phyloP scores from a whole-genome alignment of 176 grass and related monocot genomes.

The Canna indica region DNA sequence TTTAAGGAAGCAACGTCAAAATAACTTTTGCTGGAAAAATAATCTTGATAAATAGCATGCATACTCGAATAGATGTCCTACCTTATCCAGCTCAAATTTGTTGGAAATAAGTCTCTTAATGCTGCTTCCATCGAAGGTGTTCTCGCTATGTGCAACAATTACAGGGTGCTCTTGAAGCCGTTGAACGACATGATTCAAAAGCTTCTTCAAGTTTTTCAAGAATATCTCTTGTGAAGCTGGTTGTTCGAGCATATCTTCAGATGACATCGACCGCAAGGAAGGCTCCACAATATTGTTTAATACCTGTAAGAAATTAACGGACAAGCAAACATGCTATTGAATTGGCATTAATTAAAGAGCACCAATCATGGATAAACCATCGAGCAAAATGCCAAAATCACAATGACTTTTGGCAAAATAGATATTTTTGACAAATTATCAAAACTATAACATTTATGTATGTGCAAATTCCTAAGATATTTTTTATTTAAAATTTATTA shows the following conservation, averaged over 20 bases:
- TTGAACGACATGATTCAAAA: conserved; percentile 26
- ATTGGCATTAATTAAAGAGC: no score
- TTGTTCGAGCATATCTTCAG: conserved; percentile 32
- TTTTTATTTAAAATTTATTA: no score
- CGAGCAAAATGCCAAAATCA: no score
- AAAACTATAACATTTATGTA: no score
- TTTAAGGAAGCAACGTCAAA: no score
- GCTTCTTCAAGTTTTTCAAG: conserved; percentile 42
- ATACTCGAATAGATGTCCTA: not conserved
- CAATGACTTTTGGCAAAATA: no score
- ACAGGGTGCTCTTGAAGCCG: conserved; percentile 64
- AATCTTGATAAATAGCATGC: no score
- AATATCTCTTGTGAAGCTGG: conserved; percentile 39
- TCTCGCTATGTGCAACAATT: conserved; percentile 76
- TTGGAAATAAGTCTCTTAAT: conserved; percentile 53
- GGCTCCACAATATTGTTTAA: conserved; percentile 44
- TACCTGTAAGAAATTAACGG: conserved; percentile 42
- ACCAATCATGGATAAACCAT: no score
- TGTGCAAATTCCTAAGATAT: no score
- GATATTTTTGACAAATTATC: no score
- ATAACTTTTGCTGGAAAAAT: no score
- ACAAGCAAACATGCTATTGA: no score
- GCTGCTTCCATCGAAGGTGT: conserved; percentile 63
- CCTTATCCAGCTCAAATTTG: conserved; percentile 26
- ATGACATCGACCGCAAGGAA: conserved; percentile 31